Evolutionary conservation across 106 monocot species (phyloP), one percentile per base, ranked within the genome.

Genomic region (Phalaenopsis aphrodite): DNA sequence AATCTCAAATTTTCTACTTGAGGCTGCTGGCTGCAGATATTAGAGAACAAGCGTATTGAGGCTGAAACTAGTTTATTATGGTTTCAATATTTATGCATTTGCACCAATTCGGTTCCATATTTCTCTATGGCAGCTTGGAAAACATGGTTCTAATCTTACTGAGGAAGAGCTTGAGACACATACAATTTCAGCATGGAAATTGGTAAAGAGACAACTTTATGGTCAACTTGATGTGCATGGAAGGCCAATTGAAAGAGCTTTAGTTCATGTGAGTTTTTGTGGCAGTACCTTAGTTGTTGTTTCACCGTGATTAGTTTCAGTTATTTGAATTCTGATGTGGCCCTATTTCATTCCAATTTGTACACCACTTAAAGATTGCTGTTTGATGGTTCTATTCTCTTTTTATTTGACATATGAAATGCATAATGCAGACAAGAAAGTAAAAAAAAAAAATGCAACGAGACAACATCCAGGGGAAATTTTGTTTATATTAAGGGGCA

Each of bases 151-250:
- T 55, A 99, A 89, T 82, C 84, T 98, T 39, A 94, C 97, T 72
- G 92, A 99, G 76, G 98, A 99, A 81, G 94, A 99, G 77, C 98
- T 94, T 72, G 98, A 99, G 80, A 94, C 98, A 75, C 98, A 99
- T 55, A 89, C 98, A 19, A 95, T 99, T 85, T 86, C 94, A 87
- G 98, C 98, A 66, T 99, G 98, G 98, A 99, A 99, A 84, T 83
- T 86, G 42, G 92, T 86, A 83, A 99, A 95, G 64, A 82, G 77
- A 42, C 90, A 89, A 75, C 75, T 86, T 73, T 87, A 83, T 73
- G 80, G 79, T 21, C 88, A 86, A 68, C 72, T 82, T 64, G 89
- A 92, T 89, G 85, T 52, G 17, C 94, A 88, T 69, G 88, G 87
- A 12, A 78, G 88, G 77, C 78, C 90, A 49, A 58, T 85, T 82